Evolutionary conservation across 2,329 filamentous ascomycete genomes (phyloP).

Genomic region (Colletotrichum salicis): DNA sequence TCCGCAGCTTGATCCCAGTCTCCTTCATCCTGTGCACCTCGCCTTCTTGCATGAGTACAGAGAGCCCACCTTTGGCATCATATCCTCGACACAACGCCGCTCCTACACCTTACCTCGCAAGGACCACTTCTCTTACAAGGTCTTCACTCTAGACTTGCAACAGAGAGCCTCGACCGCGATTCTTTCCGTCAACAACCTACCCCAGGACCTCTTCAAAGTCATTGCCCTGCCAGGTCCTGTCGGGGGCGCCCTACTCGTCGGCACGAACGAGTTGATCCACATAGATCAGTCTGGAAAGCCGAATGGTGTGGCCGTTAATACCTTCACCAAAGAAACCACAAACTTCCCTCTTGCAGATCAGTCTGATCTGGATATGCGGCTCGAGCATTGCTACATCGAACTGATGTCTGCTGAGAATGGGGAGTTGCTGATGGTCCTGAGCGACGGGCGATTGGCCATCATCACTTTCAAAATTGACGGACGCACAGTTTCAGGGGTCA

Average conservation of each 20-base stretch:
- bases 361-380: slow-evolving; percentile 78
- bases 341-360: slow-evolving; percentile 89
- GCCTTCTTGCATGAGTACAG: slow-evolving; percentile 96
- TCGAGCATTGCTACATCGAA: slow-evolving; percentile 85
- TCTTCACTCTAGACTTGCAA: slow-evolving; percentile 94
- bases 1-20: slow-evolving; percentile 84
- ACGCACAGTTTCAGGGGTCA: slow-evolving; percentile 87
- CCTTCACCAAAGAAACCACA: slow-evolving; percentile 85
- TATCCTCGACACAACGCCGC: slow-evolving; percentile 79
- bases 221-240: slow-evolving; percentile 86
- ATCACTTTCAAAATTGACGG: slow-evolving; percentile 89
- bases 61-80: slow-evolving; percentile 95
- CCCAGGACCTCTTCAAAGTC: slow-evolving; percentile 86
- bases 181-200: slow-evolving; percentile 84
- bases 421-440: slow-evolving; percentile 85
- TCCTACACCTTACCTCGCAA: slow-evolving; percentile 85
- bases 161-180: slow-evolving; percentile 94
- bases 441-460: slow-evolving; percentile 78
- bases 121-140: slow-evolving; percentile 89
- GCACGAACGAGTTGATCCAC: slow-evolving; percentile 91
- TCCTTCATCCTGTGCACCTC: slow-evolving; percentile 90
- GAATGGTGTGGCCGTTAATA: slow-evolving; percentile 91
- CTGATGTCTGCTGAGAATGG: slow-evolving; percentile 79
- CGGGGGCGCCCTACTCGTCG: slow-evolving; percentile 87
- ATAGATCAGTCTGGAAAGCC: slow-evolving; percentile 95